phyloP scores from a whole-genome alignment of 2,329 filamentous ascomycete species.

The Sclerotinia sclerotiorum region DNA sequence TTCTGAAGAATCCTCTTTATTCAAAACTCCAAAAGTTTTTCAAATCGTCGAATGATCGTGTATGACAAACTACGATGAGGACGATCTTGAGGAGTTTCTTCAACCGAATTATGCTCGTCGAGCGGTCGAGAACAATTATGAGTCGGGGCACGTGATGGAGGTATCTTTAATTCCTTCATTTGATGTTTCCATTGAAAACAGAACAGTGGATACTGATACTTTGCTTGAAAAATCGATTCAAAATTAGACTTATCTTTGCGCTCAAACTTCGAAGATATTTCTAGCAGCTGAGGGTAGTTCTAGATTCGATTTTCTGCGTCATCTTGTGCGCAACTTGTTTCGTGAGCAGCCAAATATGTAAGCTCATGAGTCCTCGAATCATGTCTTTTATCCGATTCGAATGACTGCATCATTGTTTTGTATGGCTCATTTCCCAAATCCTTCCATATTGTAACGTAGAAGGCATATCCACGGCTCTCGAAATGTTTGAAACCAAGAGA shows the following conservation, averaged over 20 bases:
- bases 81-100: neutral
- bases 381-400: neutral
- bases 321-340: too few species aligned
- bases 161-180: too few species aligned
- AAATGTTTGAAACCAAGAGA: neutral
- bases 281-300: neutral
- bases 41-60: neutral
- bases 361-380: too few species aligned
- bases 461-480: neutral
- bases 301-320: neutral
- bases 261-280: neutral
- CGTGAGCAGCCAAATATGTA: too few species aligned
- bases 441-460: neutral
- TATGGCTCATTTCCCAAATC: neutral
- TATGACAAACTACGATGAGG: neutral
- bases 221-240: neutral
- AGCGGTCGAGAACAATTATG: neutral
- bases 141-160: too few species aligned
- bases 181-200: neutral
- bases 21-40: too few species aligned
- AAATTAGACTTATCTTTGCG: neutral
- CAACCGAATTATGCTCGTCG: neutral
- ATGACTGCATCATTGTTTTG: neutral
- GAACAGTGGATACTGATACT: neutral
- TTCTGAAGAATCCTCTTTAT: too few species aligned